phyloP scores from a whole-genome alignment of 208 protist species.

The Trypanosoma cruzi region DNA sequence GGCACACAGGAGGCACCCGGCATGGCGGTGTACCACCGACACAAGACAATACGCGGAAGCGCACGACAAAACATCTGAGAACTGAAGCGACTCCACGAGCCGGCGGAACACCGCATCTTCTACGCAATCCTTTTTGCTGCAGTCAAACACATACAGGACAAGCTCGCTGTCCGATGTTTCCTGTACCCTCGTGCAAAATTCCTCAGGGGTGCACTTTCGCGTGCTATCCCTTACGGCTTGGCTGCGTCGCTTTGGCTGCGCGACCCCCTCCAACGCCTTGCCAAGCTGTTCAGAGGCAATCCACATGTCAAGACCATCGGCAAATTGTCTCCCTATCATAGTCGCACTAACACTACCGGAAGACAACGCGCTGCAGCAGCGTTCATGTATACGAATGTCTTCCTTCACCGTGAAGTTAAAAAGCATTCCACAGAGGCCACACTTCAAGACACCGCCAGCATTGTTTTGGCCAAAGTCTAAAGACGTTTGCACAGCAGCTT shows the following conservation, averaged over 20 bases:
- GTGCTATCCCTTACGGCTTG: not conserved
- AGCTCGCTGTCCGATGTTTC: constrained; percentile 12
- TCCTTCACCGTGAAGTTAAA: constrained; percentile 39
- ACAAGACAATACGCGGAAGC: constrained; percentile 34
- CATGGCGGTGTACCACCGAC: constrained; percentile 33
- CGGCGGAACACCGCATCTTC: constrained; percentile 5
- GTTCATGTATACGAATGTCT: constrained; percentile 54
- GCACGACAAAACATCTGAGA: constrained; percentile 34
- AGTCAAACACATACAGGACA: constrained; percentile 26
- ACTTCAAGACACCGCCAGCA: constrained; percentile 30
- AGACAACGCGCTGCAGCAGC: constrained; percentile 31
- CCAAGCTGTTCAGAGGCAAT: constrained; percentile 10
- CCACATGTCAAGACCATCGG: not conserved
- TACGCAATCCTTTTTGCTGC: constrained; percentile 4
- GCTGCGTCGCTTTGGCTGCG: not conserved
- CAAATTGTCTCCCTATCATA: not conserved
- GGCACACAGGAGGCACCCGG: constrained; percentile 37
- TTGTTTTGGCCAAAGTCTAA: constrained; percentile 74
- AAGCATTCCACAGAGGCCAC: constrained; percentile 63
- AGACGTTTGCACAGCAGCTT: constrained; percentile 42
- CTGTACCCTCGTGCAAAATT: constrained; percentile 8
- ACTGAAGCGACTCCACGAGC: constrained; percentile 47
- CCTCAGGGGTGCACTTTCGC: not conserved
- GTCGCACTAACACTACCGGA: not conserved
- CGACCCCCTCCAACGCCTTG: constrained; percentile 1